A percentile compares a stretch with the other conserved stretches of the same genome.
Conservation (phyloP, 345 rosid genomes). For the Brassica carinata region DNA sequence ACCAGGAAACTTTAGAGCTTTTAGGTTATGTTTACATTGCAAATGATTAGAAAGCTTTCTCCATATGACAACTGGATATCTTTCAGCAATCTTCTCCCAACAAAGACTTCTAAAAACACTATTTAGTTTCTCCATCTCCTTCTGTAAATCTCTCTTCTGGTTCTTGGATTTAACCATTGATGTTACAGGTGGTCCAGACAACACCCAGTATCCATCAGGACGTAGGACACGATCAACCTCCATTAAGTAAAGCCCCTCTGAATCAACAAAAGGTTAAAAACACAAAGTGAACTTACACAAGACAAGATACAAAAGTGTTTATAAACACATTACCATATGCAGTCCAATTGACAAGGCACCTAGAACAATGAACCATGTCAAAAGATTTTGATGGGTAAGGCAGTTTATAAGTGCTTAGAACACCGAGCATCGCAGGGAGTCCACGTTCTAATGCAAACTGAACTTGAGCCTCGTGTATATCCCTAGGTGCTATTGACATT, state of each 20-base stretch:
- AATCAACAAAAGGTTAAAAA: conserved; percentile 21
- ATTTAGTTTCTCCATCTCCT: conserved; percentile 56
- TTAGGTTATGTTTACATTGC: conserved; percentile 47
- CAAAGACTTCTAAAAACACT: conserved; percentile 57
- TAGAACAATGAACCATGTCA: conserved; percentile 77
- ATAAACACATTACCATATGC: conserved; percentile 47
- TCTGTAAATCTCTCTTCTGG: conserved; percentile 55
- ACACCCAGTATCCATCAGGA: conserved; percentile 70
- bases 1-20: conserved; percentile 37
- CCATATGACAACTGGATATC: conserved; percentile 58
- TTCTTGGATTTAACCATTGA: conserved; percentile 48
- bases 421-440: conserved; percentile 69
- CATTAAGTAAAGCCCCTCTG: conserved; percentile 62
- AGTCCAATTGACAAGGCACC: conserved; percentile 72
- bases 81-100: conserved; percentile 73
- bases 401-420: conserved; percentile 57
- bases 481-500: conserved; percentile 81
- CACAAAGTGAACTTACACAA: neutral
- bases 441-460: conserved; percentile 77
- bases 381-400: conserved; percentile 72
- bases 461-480: conserved; percentile 76
- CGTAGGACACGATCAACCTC: conserved; percentile 53
- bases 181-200: conserved; percentile 73
- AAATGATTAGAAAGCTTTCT: conserved; percentile 64
- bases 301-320: neutral